Percentiles rank a stretch among this genome's conserved stretches.
Conservation (phyloP, 2,329 filamentous ascomycete species). For the Xylariaceae sp. region DNA sequence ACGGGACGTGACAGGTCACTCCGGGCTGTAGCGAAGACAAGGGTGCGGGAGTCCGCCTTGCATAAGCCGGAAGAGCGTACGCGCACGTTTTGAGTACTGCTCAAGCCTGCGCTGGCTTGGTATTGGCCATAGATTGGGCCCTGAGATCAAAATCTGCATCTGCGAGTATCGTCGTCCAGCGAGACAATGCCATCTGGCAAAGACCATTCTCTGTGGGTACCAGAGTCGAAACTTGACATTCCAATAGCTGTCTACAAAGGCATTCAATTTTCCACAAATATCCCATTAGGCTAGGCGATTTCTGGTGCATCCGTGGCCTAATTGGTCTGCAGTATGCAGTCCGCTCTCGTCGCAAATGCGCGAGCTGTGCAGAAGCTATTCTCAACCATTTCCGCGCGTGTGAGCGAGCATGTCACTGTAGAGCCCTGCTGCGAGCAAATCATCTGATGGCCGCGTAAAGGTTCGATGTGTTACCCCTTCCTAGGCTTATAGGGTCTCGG, state of each 20-base stretch:
- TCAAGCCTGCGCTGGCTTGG: too few relatives aligned
- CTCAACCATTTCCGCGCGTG: too few relatives aligned
- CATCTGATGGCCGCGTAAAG: too few relatives aligned
- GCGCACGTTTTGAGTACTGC: background rate
- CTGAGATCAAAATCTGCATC: slow-evolving; percentile 23
- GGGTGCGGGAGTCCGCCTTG: slow-evolving; percentile 5
- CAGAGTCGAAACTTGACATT: slow-evolving; percentile 29
- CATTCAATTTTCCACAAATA: too few relatives aligned
- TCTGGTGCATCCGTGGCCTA: slow-evolving; percentile 20
- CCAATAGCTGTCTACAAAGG: slow-evolving; percentile 20
- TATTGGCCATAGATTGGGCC: slow-evolving; percentile 20
- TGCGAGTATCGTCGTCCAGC: slow-evolving; percentile 35
- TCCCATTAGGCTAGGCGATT: slow-evolving; percentile 14
- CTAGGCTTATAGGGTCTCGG: too few relatives aligned
- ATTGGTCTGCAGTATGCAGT: slow-evolving; percentile 5
- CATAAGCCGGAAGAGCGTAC: background rate
- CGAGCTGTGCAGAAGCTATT: too few relatives aligned
- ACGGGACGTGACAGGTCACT: slow-evolving; percentile 17
- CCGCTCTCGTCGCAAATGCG: too few relatives aligned
- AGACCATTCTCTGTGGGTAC: slow-evolving; percentile 33
- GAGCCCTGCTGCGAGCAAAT: too few relatives aligned
- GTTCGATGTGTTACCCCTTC: too few relatives aligned
- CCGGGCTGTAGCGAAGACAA: slow-evolving; percentile 11
- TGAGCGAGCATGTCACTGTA: too few relatives aligned
- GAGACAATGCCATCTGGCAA: slow-evolving; percentile 44